Conservation (phyloP, 352 stramenopile species). For the Pythium rishiriense region DNA sequence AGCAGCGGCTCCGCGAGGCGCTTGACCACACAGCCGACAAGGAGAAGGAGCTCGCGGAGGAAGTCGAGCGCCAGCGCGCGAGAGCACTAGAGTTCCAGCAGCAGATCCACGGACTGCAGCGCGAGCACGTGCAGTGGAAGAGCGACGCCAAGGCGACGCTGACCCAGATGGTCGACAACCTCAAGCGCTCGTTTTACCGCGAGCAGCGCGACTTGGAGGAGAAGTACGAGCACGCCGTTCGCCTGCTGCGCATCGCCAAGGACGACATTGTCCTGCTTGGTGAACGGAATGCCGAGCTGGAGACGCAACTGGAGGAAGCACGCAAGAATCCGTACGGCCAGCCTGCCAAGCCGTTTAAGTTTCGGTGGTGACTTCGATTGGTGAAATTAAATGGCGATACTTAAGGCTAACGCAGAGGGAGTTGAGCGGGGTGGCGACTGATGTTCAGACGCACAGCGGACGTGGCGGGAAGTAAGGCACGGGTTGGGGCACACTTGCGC, state of each 20-base stretch:
- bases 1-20: constrained; percentile 45
- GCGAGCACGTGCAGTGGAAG: constrained; percentile 63
- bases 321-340: constrained; percentile 15
- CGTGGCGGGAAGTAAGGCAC: background rate
- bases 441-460: background rate
- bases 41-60: constrained; percentile 74
- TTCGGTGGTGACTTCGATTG: constrained; percentile 19
- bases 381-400: background rate
- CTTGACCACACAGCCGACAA: constrained; percentile 64
- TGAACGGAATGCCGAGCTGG: constrained; percentile 54
- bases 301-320: constrained; percentile 30
- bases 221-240: constrained; percentile 49
- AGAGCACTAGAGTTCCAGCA: constrained; percentile 54
- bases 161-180: constrained; percentile 42
- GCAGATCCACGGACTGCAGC: constrained; percentile 53
- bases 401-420: background rate
- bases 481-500: background rate
- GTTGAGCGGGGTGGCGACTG: background rate
- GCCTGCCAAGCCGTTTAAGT: constrained; percentile 10
- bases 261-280: constrained; percentile 66
- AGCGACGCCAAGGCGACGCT: constrained; percentile 46
- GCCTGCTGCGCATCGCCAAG: constrained; percentile 53
- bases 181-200: constrained; percentile 51
- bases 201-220: constrained; percentile 53
- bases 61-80: constrained; percentile 63